Conservation (phyloP, 495 filamentous ascomycete genomes). For the Penicillium salamii region DNA sequence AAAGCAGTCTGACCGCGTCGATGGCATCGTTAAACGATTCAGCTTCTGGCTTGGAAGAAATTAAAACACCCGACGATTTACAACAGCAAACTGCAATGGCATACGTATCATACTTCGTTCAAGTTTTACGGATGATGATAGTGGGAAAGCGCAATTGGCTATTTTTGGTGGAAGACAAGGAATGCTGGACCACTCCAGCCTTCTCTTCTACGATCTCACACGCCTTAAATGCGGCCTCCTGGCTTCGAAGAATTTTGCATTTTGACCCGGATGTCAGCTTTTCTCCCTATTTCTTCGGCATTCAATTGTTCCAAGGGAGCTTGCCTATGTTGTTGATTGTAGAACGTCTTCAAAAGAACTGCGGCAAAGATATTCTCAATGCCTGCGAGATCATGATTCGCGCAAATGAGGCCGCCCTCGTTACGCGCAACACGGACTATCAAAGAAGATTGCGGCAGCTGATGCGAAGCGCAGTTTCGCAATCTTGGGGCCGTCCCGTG, state of each 20-base stretch:
- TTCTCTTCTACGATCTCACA: conserved; percentile 80
- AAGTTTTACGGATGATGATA: conserved; percentile 78
- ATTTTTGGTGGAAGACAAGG: conserved; percentile 79
- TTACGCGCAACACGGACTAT: conserved; percentile 82
- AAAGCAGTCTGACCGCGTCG: conserved; percentile 77
- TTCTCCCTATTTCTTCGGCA: conserved; percentile 88
- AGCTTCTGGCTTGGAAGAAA: no score
- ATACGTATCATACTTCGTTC: conserved; percentile 82
- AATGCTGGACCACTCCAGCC: conserved; percentile 80
- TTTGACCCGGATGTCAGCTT: conserved; percentile 82
- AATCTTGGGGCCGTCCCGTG: conserved; percentile 70
- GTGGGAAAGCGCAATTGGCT: conserved; percentile 88
- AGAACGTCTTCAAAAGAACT: conserved; percentile 77
- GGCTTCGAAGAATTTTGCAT: conserved; percentile 78
- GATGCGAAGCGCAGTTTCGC: conserved; percentile 75
- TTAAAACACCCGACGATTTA: no score
- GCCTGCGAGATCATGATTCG: conserved; percentile 85
- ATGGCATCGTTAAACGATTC: conserved; percentile 51
- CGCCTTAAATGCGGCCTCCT: conserved; percentile 74
- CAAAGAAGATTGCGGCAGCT: conserved; percentile 82
- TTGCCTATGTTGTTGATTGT: conserved; percentile 79
- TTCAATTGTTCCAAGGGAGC: conserved; percentile 79
- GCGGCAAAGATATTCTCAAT: conserved; percentile 72
- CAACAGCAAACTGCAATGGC: conserved; percentile 84
- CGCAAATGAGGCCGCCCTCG: conserved; percentile 81